phyloP scores from a whole-genome alignment of 192 early-diverging fungal species.

The Coemansia sp. region DNA sequence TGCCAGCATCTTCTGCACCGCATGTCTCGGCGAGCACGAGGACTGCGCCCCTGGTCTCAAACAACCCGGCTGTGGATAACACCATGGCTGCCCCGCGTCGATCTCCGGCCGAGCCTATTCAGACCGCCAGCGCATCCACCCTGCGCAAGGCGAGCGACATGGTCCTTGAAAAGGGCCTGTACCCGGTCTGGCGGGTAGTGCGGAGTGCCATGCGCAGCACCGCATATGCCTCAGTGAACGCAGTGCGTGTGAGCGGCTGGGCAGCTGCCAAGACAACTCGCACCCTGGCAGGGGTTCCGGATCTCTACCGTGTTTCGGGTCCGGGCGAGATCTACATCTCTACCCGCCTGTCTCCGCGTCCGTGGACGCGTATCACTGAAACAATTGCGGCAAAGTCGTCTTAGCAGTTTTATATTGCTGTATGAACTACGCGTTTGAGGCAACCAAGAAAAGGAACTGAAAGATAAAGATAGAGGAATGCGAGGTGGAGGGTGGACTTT shows the following conservation, averaged over 20 bases:
- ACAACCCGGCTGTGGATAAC: constrained; percentile 19
- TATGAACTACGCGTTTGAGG: no score
- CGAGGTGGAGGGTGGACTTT: not conserved
- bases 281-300: constrained; percentile 40
- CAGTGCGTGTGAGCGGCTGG: constrained; percentile 17
- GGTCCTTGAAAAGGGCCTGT: not conserved
- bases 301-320: constrained; percentile 39
- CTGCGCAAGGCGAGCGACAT: not conserved
- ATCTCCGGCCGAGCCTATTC: constrained; percentile 26
- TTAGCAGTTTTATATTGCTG: not conserved
- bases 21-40: not conserved
- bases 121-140: constrained; percentile 8
- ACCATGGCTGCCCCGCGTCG: constrained; percentile 10
- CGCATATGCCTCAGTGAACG: constrained; percentile 15
- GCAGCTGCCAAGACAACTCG: constrained; percentile 19
- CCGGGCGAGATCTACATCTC: constrained; percentile 45
- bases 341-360: constrained; percentile 29
- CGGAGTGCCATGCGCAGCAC: not conserved
- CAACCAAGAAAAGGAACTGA: no score
- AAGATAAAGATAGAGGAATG: not conserved
- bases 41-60: constrained; percentile 21
- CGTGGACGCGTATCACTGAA: constrained; percentile 33
- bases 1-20: not conserved
- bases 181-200: constrained; percentile 9
- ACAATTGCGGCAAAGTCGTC: constrained; percentile 29